Conservation (phyloP, 192 early-diverging fungal genomes). For the Coemansia sp. region DNA sequence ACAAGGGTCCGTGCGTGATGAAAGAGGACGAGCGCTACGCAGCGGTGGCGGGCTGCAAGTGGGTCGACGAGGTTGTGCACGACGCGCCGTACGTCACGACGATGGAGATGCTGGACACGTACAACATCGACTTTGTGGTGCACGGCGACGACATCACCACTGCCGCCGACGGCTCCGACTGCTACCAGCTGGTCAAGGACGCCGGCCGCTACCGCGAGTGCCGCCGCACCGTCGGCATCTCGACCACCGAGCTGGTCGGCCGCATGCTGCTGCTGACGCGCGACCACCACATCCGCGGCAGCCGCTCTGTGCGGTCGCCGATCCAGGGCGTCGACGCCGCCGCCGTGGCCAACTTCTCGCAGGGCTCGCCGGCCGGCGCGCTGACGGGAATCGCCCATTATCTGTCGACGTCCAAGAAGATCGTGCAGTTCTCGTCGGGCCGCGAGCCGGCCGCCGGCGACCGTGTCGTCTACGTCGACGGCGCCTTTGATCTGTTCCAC, state of each 20-base stretch:
- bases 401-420: conserved; percentile 79
- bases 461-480: conserved; percentile 91
- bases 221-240: conserved; percentile 93
- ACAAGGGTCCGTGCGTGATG: conserved; percentile 98
- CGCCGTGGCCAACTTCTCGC: conserved; percentile 43
- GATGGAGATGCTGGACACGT: conserved; percentile 79
- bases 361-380: conserved; percentile 32
- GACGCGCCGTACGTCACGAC: conserved; percentile 93
- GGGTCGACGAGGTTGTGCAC: conserved; percentile 89
- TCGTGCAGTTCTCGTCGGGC: conserved; percentile 89
- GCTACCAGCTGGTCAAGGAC: conserved; percentile 94
- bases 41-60: conserved; percentile 94
- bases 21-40: conserved; percentile 94
- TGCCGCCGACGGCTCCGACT: conserved; percentile 92
- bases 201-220: conserved; percentile 94
- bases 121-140: conserved; percentile 92
- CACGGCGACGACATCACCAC: conserved; percentile 99
- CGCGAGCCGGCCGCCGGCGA: conserved; percentile 73
- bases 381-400: conserved; percentile 78
- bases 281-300: conserved; percentile 78
- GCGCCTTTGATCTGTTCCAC: conserved; percentile 96
- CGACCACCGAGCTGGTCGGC: conserved; percentile 96
- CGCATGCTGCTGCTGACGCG: conserved; percentile 91
- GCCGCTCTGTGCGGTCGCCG: conserved; percentile 51
- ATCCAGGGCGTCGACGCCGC: conserved; percentile 56